Conservation (phyloP, 2,329 filamentous ascomycete species). For the Botrytis tulipae region DNA sequence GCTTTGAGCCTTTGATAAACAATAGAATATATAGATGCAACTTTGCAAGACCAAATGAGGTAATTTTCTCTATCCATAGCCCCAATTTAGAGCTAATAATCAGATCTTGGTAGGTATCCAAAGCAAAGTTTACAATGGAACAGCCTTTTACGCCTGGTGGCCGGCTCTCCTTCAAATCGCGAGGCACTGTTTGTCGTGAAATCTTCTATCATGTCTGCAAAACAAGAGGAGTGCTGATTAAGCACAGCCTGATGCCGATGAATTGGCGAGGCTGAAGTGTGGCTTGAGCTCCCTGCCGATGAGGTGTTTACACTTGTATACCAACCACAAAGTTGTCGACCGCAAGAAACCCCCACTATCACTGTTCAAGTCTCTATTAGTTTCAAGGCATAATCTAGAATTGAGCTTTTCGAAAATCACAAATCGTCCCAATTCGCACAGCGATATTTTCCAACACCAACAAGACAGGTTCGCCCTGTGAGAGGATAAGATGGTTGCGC, state of each 20-base stretch:
- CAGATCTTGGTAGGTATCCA: not conserved
- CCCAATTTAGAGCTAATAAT: not conserved
- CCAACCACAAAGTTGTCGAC: constrained; percentile 3
- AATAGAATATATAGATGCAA: not conserved
- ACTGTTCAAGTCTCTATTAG: not conserved
- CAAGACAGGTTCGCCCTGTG: constrained; percentile 4
- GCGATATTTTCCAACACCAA: constrained; percentile 8
- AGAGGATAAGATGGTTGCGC: constrained; percentile 44
- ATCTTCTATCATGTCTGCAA: not conserved
- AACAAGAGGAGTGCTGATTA: not conserved
- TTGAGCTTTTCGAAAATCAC: not conserved
- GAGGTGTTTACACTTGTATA: constrained; percentile 14
- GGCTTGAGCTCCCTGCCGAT: constrained; percentile 16
- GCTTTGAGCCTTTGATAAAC: not conserved
- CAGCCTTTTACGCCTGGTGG: not conserved
- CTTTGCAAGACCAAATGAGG: not conserved
- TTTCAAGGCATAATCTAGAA: not conserved
- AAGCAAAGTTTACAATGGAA: not conserved
- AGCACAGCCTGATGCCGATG: not conserved
- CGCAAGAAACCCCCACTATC: constrained; percentile 2
- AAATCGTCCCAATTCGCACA: not conserved
- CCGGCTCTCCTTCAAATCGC: not conserved
- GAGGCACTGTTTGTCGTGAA: not conserved
- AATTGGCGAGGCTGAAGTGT: constrained; percentile 13
- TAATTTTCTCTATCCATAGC: not conserved